Evolutionary conservation across 192 early-diverging fungal genomes (phyloP).

Genomic region (Rhizoclosmatium globosum): DNA sequence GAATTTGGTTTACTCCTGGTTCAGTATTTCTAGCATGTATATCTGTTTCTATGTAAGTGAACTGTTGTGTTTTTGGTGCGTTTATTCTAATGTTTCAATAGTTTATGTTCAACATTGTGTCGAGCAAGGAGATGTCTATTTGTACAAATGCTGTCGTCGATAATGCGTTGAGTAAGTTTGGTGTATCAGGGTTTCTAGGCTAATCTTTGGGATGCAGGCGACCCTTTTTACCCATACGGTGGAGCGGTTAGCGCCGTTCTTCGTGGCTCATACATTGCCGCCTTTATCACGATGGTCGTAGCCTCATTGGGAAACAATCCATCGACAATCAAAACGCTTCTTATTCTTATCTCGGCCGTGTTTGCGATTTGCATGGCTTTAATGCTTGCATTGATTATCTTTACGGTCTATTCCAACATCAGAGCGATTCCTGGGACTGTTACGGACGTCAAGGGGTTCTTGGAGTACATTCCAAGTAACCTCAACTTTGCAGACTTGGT

Average conservation of each 20-base stretch:
- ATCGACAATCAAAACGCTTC: not conserved
- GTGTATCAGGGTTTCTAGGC: too few relatives aligned
- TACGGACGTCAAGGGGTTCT: slow-evolving; percentile 9
- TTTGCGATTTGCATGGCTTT: slow-evolving; percentile 55
- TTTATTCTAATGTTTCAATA: not conserved
- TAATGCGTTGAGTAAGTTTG: too few relatives aligned
- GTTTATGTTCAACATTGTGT: slow-evolving; percentile 43
- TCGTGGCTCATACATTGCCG: slow-evolving; percentile 33
- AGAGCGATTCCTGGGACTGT: slow-evolving; percentile 29
- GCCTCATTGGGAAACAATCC: slow-evolving; percentile 20
- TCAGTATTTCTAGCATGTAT: slow-evolving; percentile 61
- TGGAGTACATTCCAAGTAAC: slow-evolving; percentile 40
- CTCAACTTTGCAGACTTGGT: slow-evolving; percentile 54
- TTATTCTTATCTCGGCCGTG: slow-evolving; percentile 61
- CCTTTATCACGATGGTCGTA: slow-evolving; percentile 20
- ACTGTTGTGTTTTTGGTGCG: slow-evolving; percentile 1
- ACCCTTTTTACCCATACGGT: slow-evolving; percentile 44
- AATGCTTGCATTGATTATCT: slow-evolving; percentile 54
- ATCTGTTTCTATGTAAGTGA: slow-evolving; percentile 53
- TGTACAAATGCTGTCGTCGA: slow-evolving; percentile 11
- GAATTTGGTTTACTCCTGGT: slow-evolving; percentile 59
- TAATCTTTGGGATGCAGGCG: not conserved
- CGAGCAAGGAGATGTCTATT: slow-evolving; percentile 11
- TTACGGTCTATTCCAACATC: slow-evolving; percentile 32
- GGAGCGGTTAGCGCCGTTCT: slow-evolving; percentile 26